Conservation (phyloP, 257 asterid genomes). For the Jacaranda mimosifolia region DNA sequence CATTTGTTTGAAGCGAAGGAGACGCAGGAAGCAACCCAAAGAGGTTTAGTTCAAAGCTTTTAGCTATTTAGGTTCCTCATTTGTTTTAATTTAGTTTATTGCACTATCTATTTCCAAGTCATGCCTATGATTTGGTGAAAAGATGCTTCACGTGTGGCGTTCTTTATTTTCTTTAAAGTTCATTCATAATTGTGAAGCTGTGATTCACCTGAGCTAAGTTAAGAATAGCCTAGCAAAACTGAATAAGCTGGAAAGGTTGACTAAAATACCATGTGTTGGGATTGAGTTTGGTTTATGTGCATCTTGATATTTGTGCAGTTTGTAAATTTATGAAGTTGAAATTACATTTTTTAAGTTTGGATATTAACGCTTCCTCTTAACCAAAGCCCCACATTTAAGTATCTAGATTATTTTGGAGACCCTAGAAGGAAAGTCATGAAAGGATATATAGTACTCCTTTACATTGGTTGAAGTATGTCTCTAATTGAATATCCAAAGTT, state of each 20-base stretch:
- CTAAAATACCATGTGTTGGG: conserved; percentile 13
- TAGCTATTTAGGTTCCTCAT: conserved; percentile 24
- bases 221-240: conserved; percentile 25
- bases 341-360: conserved; percentile 11
- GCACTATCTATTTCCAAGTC: conserved; percentile 28
- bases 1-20: conserved; percentile 69
- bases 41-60: conserved; percentile 55
- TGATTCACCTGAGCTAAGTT: background rate
- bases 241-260: conserved; percentile 10
- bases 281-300: background rate
- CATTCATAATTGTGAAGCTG: conserved; percentile 12
- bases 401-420: too few relatives aligned
- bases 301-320: conserved; percentile 13
- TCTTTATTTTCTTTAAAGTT: conserved; percentile 1
- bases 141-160: conserved; percentile 16
- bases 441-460: background rate
- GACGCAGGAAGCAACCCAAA: conserved; percentile 59
- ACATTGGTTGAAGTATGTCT: background rate
- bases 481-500: background rate
- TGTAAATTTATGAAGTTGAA: background rate
- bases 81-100: conserved; percentile 23
- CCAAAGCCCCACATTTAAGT: conserved; percentile 9
- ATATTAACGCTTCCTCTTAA: background rate
- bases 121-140: conserved; percentile 25
- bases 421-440: conserved; percentile 12